These are phyloP conservation scores for Olyra latifolia DNA, from an alignment of 176 grass and related monocot species.

Conservation along the genomic window DNA sequence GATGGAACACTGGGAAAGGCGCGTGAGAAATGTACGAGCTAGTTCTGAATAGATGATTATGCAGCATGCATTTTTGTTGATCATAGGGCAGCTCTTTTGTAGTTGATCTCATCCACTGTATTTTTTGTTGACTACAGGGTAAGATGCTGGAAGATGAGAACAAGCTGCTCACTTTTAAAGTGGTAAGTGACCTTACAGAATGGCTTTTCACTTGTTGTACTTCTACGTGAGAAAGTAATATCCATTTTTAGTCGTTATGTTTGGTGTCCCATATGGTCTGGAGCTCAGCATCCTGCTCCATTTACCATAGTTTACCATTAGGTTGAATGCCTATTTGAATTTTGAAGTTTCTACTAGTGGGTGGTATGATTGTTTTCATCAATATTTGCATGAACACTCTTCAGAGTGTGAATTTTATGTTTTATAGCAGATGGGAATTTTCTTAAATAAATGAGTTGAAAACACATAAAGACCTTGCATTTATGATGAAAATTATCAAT, in stretches of 20 bases:
- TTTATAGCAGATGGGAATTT: background rate
- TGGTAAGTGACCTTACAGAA: slow-evolving; percentile 48
- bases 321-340: background rate
- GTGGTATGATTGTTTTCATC: background rate
- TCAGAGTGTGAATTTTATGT: background rate
- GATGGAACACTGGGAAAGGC: slow-evolving; percentile 81
- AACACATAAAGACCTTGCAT: background rate
- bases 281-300: background rate
- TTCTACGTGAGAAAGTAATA: slow-evolving; percentile 8
- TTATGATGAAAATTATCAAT: background rate
- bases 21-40: slow-evolving; percentile 55
- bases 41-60: slow-evolving; percentile 14
- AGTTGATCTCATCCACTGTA: slow-evolving; percentile 9
- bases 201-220: background rate
- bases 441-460: background rate
- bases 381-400: background rate
- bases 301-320: background rate
- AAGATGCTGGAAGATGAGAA: slow-evolving; percentile 88
- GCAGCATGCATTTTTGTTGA: slow-evolving; percentile 18
- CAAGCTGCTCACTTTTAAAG: slow-evolving; percentile 70
- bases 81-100: background rate
- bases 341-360: background rate
- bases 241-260: background rate
- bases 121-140: slow-evolving; percentile 44
- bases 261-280: background rate